Conservation (phyloP, 768 basidiomycete genomes). For the Suillus alpinus region DNA sequence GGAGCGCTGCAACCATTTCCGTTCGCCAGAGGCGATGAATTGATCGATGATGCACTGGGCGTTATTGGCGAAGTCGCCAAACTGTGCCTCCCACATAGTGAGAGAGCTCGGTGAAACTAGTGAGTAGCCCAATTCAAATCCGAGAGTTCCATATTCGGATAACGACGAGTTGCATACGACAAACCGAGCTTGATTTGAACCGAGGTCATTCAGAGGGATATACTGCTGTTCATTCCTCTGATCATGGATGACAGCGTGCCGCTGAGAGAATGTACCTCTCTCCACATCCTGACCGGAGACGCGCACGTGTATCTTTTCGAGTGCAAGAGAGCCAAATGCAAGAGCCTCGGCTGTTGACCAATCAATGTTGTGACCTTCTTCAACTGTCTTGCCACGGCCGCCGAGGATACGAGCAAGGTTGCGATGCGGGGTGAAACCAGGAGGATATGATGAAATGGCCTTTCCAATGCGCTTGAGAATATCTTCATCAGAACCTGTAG, state of each 20-base stretch:
- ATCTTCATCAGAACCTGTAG: constrained; percentile 77
- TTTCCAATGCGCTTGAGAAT: constrained; percentile 83
- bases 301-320: constrained; percentile 93
- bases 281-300: constrained; percentile 98
- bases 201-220: constrained; percentile 85
- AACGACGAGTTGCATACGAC: constrained; percentile 96
- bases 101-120: constrained; percentile 91
- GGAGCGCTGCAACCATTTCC: constrained; percentile 95
- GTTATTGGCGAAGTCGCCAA: constrained; percentile 97
- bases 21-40: constrained; percentile 95
- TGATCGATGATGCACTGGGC: constrained; percentile 99
- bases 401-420: constrained; percentile 92
- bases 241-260: constrained; percentile 96
- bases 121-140: constrained; percentile 98
- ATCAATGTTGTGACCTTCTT: constrained; percentile 90
- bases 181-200: constrained; percentile 85
- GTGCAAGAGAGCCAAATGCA: constrained; percentile 89
- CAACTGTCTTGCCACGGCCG: constrained; percentile 84
- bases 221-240: constrained; percentile 91
- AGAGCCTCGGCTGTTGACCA: constrained; percentile 99
- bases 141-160: constrained; percentile 92
- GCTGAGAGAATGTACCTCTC: constrained; percentile 97
- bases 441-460: constrained; percentile 81
- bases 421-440: constrained; percentile 82
- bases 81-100: constrained; percentile 98